Conservation (phyloP, 2,329 filamentous ascomycete species). For the Pestalotiopsis sp. region DNA sequence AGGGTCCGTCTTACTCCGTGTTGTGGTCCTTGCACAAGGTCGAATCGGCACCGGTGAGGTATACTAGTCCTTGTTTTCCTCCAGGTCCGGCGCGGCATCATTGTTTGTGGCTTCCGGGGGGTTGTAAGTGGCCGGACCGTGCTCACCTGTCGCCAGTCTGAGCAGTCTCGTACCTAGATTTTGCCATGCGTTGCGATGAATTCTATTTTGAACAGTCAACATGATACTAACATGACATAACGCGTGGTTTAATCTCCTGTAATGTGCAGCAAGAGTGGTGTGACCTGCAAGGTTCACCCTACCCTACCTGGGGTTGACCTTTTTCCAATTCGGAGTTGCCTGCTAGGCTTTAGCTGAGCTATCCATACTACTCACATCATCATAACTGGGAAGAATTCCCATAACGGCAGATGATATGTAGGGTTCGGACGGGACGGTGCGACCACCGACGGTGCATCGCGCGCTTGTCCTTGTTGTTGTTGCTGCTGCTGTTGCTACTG, state of each 20-base stretch:
- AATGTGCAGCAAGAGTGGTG: constrained; percentile 1
- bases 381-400: neutral
- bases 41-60: neutral
- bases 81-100: neutral
- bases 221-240: constrained; percentile 12
- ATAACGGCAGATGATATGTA: neutral
- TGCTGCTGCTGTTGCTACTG: neutral
- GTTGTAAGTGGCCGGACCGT: neutral
- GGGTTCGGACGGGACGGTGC: neutral
- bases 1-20: neutral
- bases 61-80: neutral
- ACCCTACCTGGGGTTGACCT: neutral
- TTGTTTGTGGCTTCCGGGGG: neutral
- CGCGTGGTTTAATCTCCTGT: neutral
- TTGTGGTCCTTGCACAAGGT: neutral
- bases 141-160: neutral
- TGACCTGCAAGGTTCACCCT: neutral
- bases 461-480: too few species aligned
- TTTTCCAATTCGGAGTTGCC: neutral
- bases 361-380: neutral
- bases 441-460: neutral
- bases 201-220: neutral
- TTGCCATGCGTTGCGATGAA: neutral
- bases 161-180: neutral
- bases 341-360: neutral